Conservation (phyloP, 176 grass and related monocot genomes). For the Neostapfia colusana region DNA sequence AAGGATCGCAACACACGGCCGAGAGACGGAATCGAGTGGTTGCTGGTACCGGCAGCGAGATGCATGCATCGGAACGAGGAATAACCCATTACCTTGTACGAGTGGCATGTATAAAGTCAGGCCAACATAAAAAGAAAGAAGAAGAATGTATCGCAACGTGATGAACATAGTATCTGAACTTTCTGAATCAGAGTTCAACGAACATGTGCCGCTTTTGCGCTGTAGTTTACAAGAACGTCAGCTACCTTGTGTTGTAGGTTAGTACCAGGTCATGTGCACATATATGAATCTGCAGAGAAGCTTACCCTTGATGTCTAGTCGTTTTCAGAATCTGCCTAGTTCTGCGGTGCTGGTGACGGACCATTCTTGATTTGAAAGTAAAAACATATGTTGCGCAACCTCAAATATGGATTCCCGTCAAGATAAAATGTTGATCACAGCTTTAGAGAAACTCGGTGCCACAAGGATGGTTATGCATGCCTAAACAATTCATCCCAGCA, state of each 20-base stretch:
- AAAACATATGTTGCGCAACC: not conserved
- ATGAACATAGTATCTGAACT: not conserved
- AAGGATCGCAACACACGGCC: not conserved
- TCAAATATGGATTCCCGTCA: not conserved
- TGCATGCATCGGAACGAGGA: not conserved
- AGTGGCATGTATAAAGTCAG: not conserved
- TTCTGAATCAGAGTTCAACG: not conserved
- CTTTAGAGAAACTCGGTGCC: not conserved
- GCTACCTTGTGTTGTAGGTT: no score
- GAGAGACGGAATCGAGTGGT: slow-evolving; percentile 8
- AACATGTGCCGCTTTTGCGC: not conserved
- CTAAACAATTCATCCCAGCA: not conserved
- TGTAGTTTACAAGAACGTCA: no score
- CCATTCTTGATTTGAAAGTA: not conserved
- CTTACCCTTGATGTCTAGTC: not conserved
- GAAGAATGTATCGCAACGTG: not conserved
- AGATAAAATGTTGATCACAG: not conserved
- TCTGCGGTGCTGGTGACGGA: not conserved
- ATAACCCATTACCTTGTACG: not conserved
- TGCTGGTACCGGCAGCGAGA: not conserved
- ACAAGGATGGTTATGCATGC: not conserved
- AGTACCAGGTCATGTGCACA: not conserved
- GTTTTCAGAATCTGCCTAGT: not conserved
- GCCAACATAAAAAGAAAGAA: not conserved
- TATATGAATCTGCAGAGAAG: not conserved